Conservation (phyloP, 1,284 basidiomycete genomes). For the Sanghuangporus weigelae region DNA sequence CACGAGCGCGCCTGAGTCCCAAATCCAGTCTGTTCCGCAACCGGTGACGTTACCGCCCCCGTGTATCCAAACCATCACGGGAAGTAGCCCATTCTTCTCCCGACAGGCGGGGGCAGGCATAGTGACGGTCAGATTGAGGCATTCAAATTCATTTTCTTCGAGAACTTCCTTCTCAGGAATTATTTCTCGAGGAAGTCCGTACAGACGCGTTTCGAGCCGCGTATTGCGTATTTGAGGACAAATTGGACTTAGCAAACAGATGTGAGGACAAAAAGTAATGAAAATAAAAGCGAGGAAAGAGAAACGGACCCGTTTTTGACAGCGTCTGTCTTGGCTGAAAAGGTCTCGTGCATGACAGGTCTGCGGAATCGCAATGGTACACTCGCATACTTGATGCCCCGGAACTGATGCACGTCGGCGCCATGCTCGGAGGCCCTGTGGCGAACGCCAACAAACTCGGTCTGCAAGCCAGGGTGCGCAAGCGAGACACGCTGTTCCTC, state of each 20-base stretch:
- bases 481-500: slow-evolving; percentile 4
- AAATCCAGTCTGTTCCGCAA: slow-evolving; percentile 69
- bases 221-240: slow-evolving; percentile 58
- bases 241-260: slow-evolving; percentile 48
- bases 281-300: not conserved
- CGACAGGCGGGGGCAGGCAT: slow-evolving; percentile 45
- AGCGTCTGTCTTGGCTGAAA: slow-evolving; percentile 53
- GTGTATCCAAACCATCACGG: slow-evolving; percentile 78
- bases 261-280: not conserved
- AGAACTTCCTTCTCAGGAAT: slow-evolving; percentile 49
- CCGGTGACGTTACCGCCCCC: slow-evolving; percentile 62
- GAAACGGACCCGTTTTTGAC: slow-evolving; percentile 52
- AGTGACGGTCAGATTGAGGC: slow-evolving; percentile 74
- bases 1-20: slow-evolving; percentile 65
- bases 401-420: slow-evolving; percentile 59
- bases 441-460: slow-evolving; percentile 58
- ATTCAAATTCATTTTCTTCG: slow-evolving; percentile 61
- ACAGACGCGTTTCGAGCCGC: slow-evolving; percentile 53
- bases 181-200: slow-evolving; percentile 50
- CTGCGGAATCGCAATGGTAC: slow-evolving; percentile 71
- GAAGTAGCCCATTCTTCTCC: slow-evolving; percentile 33
- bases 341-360: slow-evolving; percentile 52
- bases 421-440: slow-evolving; percentile 54
- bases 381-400: slow-evolving; percentile 69
- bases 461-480: slow-evolving; percentile 34